Evolutionary conservation across 169 alveolate species (phyloP).

Genomic region (Plasmodium inui): DNA sequence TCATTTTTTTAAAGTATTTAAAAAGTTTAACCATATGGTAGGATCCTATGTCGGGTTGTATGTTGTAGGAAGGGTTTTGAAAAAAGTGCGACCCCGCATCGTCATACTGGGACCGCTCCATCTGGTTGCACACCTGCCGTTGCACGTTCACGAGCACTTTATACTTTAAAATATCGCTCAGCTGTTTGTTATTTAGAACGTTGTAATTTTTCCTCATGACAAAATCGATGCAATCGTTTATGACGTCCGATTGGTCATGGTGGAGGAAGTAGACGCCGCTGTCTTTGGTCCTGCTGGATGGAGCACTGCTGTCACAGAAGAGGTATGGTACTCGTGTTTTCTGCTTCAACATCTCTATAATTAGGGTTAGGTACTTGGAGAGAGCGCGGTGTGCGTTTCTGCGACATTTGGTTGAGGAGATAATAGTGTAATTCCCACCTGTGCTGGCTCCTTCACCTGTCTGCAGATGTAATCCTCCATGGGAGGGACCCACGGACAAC

Average conservation of each 20-base stretch:
- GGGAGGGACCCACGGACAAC: background rate
- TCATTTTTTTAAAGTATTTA: constrained; percentile 12
- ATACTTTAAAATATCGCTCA: background rate
- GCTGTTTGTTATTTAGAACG: background rate
- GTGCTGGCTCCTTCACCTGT: background rate
- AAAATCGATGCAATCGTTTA: background rate
- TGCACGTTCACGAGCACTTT: background rate
- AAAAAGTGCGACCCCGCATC: background rate
- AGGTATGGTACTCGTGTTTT: background rate
- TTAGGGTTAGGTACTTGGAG: background rate
- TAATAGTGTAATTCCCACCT: background rate
- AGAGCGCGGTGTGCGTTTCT: background rate
- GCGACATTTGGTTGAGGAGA: background rate
- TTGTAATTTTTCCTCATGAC: background rate
- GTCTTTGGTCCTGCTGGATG: background rate
- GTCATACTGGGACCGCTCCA: background rate
- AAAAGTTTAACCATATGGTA: background rate
- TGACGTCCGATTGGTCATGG: background rate
- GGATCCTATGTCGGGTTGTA: background rate
- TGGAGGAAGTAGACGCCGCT: background rate
- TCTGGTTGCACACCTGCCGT: background rate
- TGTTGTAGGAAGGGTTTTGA: background rate
- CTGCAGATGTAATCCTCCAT: background rate
- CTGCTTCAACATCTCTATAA: background rate
- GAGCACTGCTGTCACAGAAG: background rate